Evolutionary conservation across 2,329 filamentous ascomycete species (phyloP).

Genomic region (Tolypocladium amazonense): DNA sequence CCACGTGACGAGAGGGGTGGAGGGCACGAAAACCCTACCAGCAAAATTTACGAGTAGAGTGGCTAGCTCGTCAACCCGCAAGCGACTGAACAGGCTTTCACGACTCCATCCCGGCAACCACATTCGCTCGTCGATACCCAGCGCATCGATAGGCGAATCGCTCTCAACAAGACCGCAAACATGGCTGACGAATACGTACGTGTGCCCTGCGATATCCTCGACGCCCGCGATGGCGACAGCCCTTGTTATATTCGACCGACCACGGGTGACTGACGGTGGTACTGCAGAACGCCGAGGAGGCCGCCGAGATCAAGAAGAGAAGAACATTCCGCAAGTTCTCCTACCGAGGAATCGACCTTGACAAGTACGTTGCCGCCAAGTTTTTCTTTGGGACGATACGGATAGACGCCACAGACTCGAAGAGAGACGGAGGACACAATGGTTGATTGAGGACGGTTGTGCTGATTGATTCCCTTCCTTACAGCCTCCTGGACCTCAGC

Average conservation of each 20-base stretch:
- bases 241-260: conserved; percentile 4
- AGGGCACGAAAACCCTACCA: conserved; percentile 31
- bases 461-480: conserved; percentile 11
- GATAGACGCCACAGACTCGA: background rate
- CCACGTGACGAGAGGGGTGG: conserved; percentile 19
- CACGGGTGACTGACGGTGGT: conserved; percentile 18
- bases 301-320: conserved; percentile 99
- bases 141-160: conserved; percentile 33
- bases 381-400: background rate
- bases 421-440: conserved; percentile 1
- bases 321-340: conserved; percentile 99
- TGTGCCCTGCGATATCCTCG: conserved; percentile 20
- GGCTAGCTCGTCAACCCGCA: conserved; percentile 16
- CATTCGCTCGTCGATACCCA: conserved; percentile 31
- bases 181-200: conserved; percentile 93
- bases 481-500: conserved; percentile 93
- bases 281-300: conserved; percentile 84
- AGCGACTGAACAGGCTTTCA: conserved; percentile 17
- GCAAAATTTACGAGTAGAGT: conserved; percentile 18
- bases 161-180: conserved; percentile 37
- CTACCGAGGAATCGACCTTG: conserved; percentile 98
- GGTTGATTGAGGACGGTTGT: background rate
- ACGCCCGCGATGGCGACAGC: conserved; percentile 17
- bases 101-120: conserved; percentile 26
- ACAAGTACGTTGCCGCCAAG: conserved; percentile 65